These are phyloP conservation scores for Combretum micranthum DNA, from an alignment of 345 rosid species.

Conservation along the genomic window DNA sequence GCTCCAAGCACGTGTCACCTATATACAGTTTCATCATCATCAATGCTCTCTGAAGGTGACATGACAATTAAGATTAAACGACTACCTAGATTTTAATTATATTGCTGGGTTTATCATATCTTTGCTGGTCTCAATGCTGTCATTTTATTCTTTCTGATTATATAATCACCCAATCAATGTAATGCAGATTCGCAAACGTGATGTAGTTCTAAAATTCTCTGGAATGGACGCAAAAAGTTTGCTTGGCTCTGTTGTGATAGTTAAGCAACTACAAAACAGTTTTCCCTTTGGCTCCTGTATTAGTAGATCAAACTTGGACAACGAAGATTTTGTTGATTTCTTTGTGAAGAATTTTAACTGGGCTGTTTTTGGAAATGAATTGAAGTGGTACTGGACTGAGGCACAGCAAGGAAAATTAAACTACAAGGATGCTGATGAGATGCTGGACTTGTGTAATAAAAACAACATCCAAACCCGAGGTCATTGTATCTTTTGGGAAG, in stretches of 20 bases:
- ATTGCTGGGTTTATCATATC: no score
- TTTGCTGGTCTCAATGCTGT: not conserved
- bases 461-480: conserved; percentile 66
- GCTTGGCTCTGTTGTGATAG: conserved; percentile 44
- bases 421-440: conserved; percentile 79
- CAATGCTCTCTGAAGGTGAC: no score
- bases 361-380: conserved; percentile 91
- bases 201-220: conserved; percentile 61
- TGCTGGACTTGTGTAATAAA: conserved; percentile 57
- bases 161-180: not conserved
- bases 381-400: conserved; percentile 99
- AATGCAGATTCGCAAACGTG: conserved; percentile 77
- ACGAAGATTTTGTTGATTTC: conserved; percentile 83
- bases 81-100: no score
- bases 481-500: conserved; percentile 99
- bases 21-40: no score
- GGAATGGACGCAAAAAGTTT: conserved; percentile 35
- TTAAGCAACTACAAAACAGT: conserved; percentile 58
- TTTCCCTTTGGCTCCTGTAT: conserved; percentile 88
- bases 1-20: no score
- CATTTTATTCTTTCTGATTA: not conserved
- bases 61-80: no score
- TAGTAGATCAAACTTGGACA: conserved; percentile 73
- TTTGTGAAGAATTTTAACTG: conserved; percentile 72
- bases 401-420: conserved; percentile 65